phyloP scores from a whole-genome alignment of 495 filamentous ascomycete genomes.

The Annulohypoxylon moriforme region DNA sequence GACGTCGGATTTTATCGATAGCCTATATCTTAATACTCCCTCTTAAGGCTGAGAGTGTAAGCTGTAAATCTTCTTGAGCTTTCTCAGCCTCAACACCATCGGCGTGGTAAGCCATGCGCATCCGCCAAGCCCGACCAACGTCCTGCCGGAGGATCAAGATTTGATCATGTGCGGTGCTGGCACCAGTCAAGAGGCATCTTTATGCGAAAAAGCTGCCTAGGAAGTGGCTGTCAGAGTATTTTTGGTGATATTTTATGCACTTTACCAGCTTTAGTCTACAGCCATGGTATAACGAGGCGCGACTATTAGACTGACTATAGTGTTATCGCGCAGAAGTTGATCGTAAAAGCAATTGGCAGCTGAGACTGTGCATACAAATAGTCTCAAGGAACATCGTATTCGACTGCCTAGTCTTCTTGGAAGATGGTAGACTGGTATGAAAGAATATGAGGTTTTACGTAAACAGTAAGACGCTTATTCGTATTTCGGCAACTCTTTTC shows the following conservation, averaged over 20 bases:
- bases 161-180: conserved; percentile 15
- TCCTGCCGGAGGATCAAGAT: neutral
- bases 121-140: conserved; percentile 10
- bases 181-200: conserved; percentile 5
- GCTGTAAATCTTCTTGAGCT: neutral
- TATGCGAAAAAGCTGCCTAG: conserved; percentile 7
- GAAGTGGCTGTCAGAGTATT: neutral
- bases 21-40: conserved; percentile 16
- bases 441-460: neutral
- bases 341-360: neutral
- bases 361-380: neutral
- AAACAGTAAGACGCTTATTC: neutral
- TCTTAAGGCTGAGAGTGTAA: conserved; percentile 15
- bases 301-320: neutral
- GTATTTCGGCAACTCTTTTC: neutral
- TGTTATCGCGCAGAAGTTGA: neutral
- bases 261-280: neutral
- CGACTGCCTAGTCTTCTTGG: neutral
- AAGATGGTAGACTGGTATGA: neutral
- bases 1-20: neutral
- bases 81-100: conserved; percentile 24
- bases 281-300: neutral
- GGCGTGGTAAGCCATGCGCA: conserved; percentile 14
- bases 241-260: neutral
- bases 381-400: neutral